Percentiles rank a stretch among this genome's conserved stretches.
These are phyloP conservation scores for Chloranthus sessilifolius DNA, from an alignment of 164 flowering plant species.

Conservation along the genomic window DNA sequence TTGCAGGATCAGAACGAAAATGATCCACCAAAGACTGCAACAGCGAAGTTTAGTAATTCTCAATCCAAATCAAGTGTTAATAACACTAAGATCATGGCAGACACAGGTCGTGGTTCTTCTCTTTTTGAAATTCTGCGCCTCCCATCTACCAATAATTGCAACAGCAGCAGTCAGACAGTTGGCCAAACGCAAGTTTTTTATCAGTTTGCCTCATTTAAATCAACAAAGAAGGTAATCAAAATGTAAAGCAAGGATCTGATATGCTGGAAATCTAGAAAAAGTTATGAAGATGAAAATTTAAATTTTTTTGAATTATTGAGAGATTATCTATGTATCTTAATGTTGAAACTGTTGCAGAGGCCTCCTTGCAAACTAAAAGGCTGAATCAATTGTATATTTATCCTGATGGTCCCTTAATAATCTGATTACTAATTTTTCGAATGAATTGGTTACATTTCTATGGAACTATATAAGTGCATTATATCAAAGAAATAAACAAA, in stretches of 20 bases:
- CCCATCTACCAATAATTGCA: constrained; percentile 32
- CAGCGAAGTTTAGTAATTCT: constrained; percentile 48
- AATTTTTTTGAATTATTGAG: not conserved
- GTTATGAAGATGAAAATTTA: not conserved
- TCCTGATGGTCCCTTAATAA: too few species aligned
- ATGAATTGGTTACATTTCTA: too few species aligned
- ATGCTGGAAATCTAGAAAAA: not conserved
- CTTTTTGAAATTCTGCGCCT: constrained; percentile 59
- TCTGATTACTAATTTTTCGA: too few species aligned
- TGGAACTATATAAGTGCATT: too few species aligned
- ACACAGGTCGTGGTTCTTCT: constrained; percentile 33
- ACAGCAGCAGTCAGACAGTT: constrained; percentile 5
- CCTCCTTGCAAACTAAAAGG: too few species aligned
- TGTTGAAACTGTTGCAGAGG: too few species aligned
- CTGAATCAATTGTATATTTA: too few species aligned
- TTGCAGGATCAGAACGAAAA: constrained; percentile 43
- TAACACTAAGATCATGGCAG: constrained; percentile 16
- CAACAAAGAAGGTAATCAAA: constrained; percentile 41
- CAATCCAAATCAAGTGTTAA: constrained; percentile 38
- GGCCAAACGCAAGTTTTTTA: constrained; percentile 36
- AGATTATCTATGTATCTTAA: too few species aligned
- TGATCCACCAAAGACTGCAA: constrained; percentile 19
- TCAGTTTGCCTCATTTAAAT: constrained; percentile 58
- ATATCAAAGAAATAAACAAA: too few species aligned
- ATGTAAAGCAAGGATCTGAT: constrained; percentile 30